These are phyloP conservation scores for Mycena sanguinolenta DNA, from an alignment of 768 basidiomycete species.

Conservation along the genomic window DNA sequence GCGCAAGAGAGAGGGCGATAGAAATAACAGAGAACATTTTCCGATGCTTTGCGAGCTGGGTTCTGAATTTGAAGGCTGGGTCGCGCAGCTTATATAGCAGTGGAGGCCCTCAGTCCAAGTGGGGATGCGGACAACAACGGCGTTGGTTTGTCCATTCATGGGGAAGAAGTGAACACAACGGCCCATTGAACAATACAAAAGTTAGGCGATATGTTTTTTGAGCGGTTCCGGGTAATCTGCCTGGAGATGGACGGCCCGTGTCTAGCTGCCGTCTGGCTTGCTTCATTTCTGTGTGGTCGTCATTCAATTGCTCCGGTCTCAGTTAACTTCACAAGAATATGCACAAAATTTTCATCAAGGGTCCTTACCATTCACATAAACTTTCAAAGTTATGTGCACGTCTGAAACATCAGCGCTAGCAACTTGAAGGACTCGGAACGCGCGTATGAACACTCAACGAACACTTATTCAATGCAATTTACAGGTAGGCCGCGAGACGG, in stretches of 20 bases:
- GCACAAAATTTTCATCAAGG: neutral
- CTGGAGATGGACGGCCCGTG: slow-evolving; percentile 4
- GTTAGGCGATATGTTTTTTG: neutral
- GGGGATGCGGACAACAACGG: slow-evolving; percentile 25
- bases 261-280: neutral
- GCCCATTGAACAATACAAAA: neutral
- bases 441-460: too few relatives aligned
- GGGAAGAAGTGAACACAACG: neutral
- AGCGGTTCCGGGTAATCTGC: neutral
- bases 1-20: slow-evolving; percentile 17
- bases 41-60: neutral
- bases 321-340: neutral
- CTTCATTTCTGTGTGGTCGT: neutral
- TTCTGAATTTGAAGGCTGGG: neutral
- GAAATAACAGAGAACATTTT: slow-evolving; percentile 19
- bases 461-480: too few relatives aligned
- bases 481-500: too few relatives aligned
- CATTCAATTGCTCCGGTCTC: neutral
- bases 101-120: neutral
- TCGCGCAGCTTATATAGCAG: slow-evolving; percentile 13
- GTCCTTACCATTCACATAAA: too few relatives aligned
- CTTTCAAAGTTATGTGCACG: too few relatives aligned
- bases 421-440: too few relatives aligned
- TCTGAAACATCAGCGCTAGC: too few relatives aligned
- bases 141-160: neutral